A percentile compares a stretch with the other conserved stretches of the same genome.
Evolutionary conservation across 2,329 filamentous ascomycete genomes (phyloP).

Genomic region (Aspergillus intermedius): DNA sequence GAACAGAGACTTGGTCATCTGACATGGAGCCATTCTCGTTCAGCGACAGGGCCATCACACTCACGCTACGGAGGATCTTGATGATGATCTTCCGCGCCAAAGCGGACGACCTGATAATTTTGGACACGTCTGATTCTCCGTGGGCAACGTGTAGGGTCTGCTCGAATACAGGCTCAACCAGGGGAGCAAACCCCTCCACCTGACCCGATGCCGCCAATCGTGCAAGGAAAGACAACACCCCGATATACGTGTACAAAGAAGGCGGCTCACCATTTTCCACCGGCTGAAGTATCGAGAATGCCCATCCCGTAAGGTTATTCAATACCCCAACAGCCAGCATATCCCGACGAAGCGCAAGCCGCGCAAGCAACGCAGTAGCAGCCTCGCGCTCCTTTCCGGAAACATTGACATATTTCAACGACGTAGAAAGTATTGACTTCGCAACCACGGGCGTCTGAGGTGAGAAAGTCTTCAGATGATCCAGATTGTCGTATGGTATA

Average conservation of each 20-base stretch:
- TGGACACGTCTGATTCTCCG: slow-evolving; percentile 44
- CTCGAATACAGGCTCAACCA: slow-evolving; percentile 61
- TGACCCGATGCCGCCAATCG: slow-evolving; percentile 66
- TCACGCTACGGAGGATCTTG: slow-evolving; percentile 73
- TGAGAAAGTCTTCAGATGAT: slow-evolving; percentile 43
- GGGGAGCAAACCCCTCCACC: slow-evolving; percentile 64
- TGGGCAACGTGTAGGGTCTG: slow-evolving; percentile 56
- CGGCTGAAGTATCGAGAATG: slow-evolving; percentile 54
- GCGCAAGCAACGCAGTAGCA: slow-evolving; percentile 73
- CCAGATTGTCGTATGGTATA: slow-evolving; percentile 28
- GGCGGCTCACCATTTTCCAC: slow-evolving; percentile 29
- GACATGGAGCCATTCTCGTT: slow-evolving; percentile 31
- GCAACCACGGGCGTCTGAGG: slow-evolving; percentile 62
- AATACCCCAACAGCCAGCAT: slow-evolving; percentile 76
- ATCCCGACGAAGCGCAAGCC: slow-evolving; percentile 74
- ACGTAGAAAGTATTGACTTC: slow-evolving; percentile 62
- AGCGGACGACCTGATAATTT: slow-evolving; percentile 61
- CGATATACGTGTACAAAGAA: slow-evolving; percentile 69
- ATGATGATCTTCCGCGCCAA: slow-evolving; percentile 74
- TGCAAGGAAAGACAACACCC: slow-evolving; percentile 71
- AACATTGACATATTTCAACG: slow-evolving; percentile 62
- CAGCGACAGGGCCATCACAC: slow-evolving; percentile 57
- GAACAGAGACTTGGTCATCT: slow-evolving; percentile 37
- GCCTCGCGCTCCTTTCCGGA: slow-evolving; percentile 85
- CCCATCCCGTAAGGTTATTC: slow-evolving; percentile 62